Evolutionary conservation across 306 rosid species (phyloP).

Genomic region (Argentina anserina): DNA sequence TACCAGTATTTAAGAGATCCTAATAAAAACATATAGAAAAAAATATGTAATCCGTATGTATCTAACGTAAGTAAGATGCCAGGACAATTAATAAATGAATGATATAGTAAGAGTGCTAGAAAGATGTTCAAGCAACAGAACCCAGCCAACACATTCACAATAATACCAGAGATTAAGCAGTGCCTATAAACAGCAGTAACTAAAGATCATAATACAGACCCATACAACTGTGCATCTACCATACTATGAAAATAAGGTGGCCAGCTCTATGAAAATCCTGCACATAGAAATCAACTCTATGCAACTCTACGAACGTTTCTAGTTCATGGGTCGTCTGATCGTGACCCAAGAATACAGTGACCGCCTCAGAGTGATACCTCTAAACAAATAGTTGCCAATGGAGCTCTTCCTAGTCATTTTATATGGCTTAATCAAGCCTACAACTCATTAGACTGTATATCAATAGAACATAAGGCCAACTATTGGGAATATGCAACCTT

Average conservation of each 20-base stretch:
- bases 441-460: too few relatives aligned
- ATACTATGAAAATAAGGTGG: background rate
- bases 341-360: too few relatives aligned
- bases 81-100: slow-evolving; percentile 2
- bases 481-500: too few relatives aligned
- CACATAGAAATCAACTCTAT: too few relatives aligned
- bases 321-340: too few relatives aligned
- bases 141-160: background rate
- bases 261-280: too few relatives aligned
- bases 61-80: background rate
- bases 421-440: too few relatives aligned
- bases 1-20: slow-evolving; percentile 90
- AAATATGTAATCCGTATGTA: background rate
- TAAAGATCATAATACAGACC: background rate
- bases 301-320: background rate
- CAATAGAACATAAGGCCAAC: too few relatives aligned
- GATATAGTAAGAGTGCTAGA: background rate
- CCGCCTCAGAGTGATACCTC: too few relatives aligned
- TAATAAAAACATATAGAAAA: slow-evolving; percentile 21
- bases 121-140: background rate
- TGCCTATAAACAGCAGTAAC: background rate
- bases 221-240: too few relatives aligned
- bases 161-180: background rate
- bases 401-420: too few relatives aligned
- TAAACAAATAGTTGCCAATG: too few relatives aligned